A percentile compares a stretch with the other conserved stretches of the same genome.
Evolutionary conservation across 1,284 basidiomycete genomes (phyloP).

Genomic region (Fomitopsis betulina): DNA sequence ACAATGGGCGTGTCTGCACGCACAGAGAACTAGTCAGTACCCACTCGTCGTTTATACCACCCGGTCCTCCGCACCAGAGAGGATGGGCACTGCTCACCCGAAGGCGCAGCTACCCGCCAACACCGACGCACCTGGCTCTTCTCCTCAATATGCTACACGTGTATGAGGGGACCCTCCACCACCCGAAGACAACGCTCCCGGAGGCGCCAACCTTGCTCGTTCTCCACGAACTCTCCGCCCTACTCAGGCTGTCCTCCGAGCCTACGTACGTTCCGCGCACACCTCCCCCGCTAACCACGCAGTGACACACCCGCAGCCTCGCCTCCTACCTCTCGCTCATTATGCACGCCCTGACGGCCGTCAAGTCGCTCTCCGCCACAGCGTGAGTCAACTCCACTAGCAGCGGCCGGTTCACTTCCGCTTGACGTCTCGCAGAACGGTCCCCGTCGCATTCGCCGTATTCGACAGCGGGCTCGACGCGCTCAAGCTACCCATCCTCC

Average conservation of each 20-base stretch:
- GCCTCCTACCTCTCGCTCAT: slow-evolving; percentile 47
- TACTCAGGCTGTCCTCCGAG: slow-evolving; percentile 37
- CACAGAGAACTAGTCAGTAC: slow-evolving; percentile 52
- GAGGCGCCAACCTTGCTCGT: slow-evolving; percentile 50
- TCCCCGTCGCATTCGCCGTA: slow-evolving; percentile 42
- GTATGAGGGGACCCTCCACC: slow-evolving; percentile 24
- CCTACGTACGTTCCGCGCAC: slow-evolving; percentile 20
- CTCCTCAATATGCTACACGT: slow-evolving; percentile 50
- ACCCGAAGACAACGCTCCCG: slow-evolving; percentile 37
- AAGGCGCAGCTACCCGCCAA: slow-evolving; percentile 57
- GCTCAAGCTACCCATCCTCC: slow-evolving; percentile 52
- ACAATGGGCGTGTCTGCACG: slow-evolving; percentile 37
- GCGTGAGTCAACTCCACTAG: slow-evolving; percentile 13
- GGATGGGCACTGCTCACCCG: slow-evolving; percentile 6
- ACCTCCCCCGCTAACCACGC: background rate
- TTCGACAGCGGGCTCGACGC: slow-evolving; percentile 60
- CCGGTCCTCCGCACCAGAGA: background rate
- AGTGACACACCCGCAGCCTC: slow-evolving; percentile 24
- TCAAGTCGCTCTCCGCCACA: slow-evolving; percentile 28
- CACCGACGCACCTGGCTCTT: slow-evolving; percentile 51
- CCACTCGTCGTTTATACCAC: background rate
- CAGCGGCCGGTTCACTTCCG: no score
- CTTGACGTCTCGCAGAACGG: background rate
- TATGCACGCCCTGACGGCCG: slow-evolving; percentile 35
- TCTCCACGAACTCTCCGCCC: slow-evolving; percentile 59